phyloP scores from a whole-genome alignment of 192 early-diverging fungal species.

The Backusella morwellensis region DNA sequence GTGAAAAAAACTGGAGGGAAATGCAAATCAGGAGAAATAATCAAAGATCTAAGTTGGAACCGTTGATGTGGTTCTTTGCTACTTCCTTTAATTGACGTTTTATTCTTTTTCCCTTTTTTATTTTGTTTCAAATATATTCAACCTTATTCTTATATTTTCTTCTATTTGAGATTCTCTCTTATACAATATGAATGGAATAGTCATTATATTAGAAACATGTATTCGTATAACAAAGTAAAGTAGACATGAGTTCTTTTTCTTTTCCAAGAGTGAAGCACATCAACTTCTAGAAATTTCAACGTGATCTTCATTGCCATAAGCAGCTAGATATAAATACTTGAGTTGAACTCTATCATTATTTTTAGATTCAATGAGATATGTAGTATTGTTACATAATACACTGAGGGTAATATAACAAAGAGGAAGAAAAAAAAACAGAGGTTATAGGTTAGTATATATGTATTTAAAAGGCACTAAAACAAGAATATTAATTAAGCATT shows the following conservation, averaged over 20 bases:
- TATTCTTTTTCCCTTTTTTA: neutral
- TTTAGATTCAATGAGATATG: neutral
- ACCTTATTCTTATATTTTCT: neutral
- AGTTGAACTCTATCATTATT: neutral
- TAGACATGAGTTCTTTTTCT: neutral
- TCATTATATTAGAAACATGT: neutral
- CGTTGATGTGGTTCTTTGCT: neutral
- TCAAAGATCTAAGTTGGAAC: neutral
- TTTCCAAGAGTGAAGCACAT: neutral
- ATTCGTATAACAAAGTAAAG: neutral
- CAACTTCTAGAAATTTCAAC: neutral
- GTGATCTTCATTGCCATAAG: neutral
- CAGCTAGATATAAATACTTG: neutral
- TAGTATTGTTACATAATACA: neutral
- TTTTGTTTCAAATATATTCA: neutral
- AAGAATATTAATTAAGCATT: constrained; percentile 4
- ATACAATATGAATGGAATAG: neutral
- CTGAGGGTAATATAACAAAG: neutral
- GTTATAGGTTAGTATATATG: constrained; percentile 1
- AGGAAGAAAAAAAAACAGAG: neutral
- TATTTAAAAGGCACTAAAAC: neutral
- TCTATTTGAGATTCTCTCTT: neutral
- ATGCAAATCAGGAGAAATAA: neutral
- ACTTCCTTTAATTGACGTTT: neutral
- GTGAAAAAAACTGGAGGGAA: neutral